A percentile compares a stretch with the other conserved stretches of the same genome.
These are phyloP conservation scores for Kwoniella europaea DNA, from an alignment of 768 basidiomycete genomes.

Conservation along the genomic window DNA sequence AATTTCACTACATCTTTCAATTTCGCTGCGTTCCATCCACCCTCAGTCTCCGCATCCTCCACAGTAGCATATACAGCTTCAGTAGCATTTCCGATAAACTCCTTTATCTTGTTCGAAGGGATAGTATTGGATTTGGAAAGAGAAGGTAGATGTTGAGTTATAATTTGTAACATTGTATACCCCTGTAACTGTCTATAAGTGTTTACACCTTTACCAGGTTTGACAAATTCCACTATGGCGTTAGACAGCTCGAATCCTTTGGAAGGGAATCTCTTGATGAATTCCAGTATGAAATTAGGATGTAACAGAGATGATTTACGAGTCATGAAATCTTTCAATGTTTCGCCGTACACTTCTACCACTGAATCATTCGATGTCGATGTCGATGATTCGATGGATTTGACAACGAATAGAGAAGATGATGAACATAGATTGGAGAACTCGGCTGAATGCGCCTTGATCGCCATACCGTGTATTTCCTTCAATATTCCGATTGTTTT, in stretches of 20 bases:
- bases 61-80: conserved; percentile 63
- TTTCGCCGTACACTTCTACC: conserved; percentile 67
- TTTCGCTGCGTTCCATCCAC: conserved; percentile 66
- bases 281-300: conserved; percentile 75
- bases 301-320: conserved; percentile 80
- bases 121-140: conserved; percentile 53
- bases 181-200: conserved; percentile 75
- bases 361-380: conserved; percentile 48
- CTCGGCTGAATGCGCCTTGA: conserved; percentile 69
- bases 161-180: conserved; percentile 71
- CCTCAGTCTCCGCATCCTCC: conserved; percentile 44
- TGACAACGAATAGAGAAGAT: conserved; percentile 73
- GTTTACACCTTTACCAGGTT: conserved; percentile 69
- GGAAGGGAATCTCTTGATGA: conserved; percentile 69
- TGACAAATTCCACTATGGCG: conserved; percentile 65
- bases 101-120: conserved; percentile 60
- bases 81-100: conserved; percentile 65
- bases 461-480: conserved; percentile 74
- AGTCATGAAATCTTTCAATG: conserved; percentile 74
- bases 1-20: conserved; percentile 81
- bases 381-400: conserved; percentile 59
- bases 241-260: conserved; percentile 71
- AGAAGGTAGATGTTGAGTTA: conserved; percentile 66
- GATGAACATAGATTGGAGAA: conserved; percentile 69
- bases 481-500: conserved; percentile 64